Evolutionary conservation across 2,329 filamentous ascomycete species (phyloP), one percentile per base, ranked within the genome.

Genomic region (Fusarium foetens): DNA sequence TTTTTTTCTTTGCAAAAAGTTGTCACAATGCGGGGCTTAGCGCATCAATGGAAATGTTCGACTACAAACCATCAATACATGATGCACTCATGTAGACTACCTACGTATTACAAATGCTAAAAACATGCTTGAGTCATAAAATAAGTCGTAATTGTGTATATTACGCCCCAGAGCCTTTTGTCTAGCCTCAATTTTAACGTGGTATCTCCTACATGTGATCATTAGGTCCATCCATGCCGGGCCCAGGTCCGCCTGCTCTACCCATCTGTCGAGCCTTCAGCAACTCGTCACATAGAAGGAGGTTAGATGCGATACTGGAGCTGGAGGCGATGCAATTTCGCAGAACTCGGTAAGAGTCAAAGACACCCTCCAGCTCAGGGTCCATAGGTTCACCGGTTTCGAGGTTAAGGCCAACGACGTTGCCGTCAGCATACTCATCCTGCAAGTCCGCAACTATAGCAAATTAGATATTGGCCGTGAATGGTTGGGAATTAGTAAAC

Each of bases 211-310:
- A 86, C 84, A 85, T 81, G 80, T 84, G 84, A 80, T 87, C 83
- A 77, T 87, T 85, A 45, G 86, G 86, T 21, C 87, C 89, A 74
- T 91, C 90, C 87, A 90, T 91, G 66, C 89, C 89, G 8, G 89
- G 88, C 11, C 90, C 90, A 5, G 90, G 90, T 27, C 88, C 89
- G 42, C 84, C 87, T 82, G 86, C 83, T 79, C 90, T 86, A 53
- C 88, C 92, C 96, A 99, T 99, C 86, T 99, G 95, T 81, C 96
- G 89, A 69, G 96, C 96, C 88, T 99, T 99, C 78, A 99, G 87
- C 86, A 99, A 88, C 87, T 99, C 96, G 79, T 99, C 96, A 79
- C 96, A 99, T 54, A 99, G 88, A 74, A 99, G 86, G 73, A 99
- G 86, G 84, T 99, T 99, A 14, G 94, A 95, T 10, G 96, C 95